phyloP scores from a whole-genome alignment of 1,139 yeast genomes.

The Zhuliangozyma blackwelliae region DNA sequence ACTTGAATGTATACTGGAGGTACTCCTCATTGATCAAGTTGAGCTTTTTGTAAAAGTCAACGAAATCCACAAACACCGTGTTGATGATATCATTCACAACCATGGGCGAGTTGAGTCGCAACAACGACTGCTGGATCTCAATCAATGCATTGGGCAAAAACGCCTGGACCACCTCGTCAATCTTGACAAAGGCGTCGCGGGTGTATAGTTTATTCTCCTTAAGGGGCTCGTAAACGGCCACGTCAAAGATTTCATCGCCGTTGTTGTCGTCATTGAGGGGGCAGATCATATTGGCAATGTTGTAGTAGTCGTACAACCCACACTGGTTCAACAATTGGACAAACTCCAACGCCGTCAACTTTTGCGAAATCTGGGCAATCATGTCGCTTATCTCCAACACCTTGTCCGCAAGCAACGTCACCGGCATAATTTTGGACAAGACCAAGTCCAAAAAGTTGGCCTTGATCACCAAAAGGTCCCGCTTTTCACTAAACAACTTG shows the following conservation, averaged over 20 bases:
- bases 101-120: conserved; percentile 60
- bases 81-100: conserved; percentile 53
- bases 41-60: conserved; percentile 51
- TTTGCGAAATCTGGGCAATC: conserved; percentile 29
- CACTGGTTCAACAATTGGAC: conserved; percentile 44
- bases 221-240: conserved; percentile 57
- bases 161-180: conserved; percentile 41
- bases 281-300: conserved; percentile 66
- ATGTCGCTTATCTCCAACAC: conserved; percentile 33
- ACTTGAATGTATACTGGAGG: conserved; percentile 38
- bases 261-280: conserved; percentile 44
- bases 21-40: conserved; percentile 35
- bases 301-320: conserved; percentile 52
- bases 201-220: conserved; percentile 59
- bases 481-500: conserved; percentile 22
- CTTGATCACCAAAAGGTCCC: conserved; percentile 41
- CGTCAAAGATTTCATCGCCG: conserved; percentile 52
- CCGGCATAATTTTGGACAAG: conserved; percentile 50
- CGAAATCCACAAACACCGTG: conserved; percentile 44
- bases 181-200: conserved; percentile 32
- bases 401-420: conserved; percentile 35
- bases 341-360: conserved; percentile 40
- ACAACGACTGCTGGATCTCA: conserved; percentile 54
- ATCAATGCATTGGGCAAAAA: conserved; percentile 59
- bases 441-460: conserved; percentile 60